A percentile compares a stretch with the other conserved stretches of the same genome.
These are phyloP conservation scores for Otatea glauca DNA, from an alignment of 176 grass and related monocot genomes.

Conservation along the genomic window DNA sequence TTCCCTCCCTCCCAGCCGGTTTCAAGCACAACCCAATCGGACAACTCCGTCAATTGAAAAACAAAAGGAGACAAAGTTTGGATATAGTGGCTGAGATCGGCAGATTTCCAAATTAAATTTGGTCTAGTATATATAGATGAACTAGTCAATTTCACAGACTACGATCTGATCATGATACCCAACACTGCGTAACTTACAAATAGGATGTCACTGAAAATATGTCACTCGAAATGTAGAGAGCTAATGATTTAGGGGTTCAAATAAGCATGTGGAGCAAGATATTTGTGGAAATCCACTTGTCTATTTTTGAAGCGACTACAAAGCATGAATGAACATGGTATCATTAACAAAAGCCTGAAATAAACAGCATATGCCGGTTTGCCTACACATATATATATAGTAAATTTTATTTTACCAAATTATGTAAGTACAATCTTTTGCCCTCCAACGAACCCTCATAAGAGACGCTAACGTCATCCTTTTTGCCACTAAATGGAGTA, in stretches of 20 bases:
- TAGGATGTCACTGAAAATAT: no score
- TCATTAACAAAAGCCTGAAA: neutral
- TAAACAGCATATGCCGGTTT: neutral
- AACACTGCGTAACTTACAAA: neutral
- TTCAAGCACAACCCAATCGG: slow-evolving; percentile 28
- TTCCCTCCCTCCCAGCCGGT: slow-evolving; percentile 3
- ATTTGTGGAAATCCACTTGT: no score
- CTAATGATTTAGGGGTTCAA: neutral
- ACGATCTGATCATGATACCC: neutral
- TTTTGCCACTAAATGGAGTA: neutral
- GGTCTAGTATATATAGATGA: neutral
- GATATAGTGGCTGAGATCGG: neutral
- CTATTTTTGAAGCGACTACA: neutral
- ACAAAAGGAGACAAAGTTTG: neutral
- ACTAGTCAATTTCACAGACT: neutral
- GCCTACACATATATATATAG: neutral
- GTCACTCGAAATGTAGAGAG: no score
- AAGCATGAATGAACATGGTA: neutral
- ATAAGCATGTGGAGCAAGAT: neutral
- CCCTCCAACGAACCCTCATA: neutral
- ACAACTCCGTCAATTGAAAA: neutral
- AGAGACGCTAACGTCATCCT: neutral
- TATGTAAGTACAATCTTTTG: neutral
- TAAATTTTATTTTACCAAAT: neutral
- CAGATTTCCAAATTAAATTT: neutral